Conservation (phyloP, 176 grass and related monocot genomes). For the Pharus latifolius region DNA sequence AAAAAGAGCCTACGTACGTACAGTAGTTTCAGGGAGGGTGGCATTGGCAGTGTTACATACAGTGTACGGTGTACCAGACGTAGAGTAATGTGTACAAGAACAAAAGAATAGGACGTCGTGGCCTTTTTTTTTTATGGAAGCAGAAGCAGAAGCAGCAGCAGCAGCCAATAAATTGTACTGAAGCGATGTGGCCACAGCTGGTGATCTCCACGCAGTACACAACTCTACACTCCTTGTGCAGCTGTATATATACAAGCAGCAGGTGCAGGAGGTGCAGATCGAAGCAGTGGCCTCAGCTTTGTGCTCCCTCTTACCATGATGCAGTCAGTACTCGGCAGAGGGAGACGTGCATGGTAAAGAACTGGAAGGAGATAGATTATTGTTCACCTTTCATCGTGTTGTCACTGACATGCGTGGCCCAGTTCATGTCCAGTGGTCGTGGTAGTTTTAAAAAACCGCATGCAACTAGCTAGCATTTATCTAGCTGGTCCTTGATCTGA, state of each 20-base stretch:
- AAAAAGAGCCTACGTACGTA: no score
- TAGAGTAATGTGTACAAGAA: background rate
- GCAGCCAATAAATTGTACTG: background rate
- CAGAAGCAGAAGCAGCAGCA: background rate
- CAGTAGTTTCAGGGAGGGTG: background rate
- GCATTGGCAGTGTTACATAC: background rate
- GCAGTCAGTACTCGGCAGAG: background rate
- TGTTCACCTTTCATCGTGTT: no score
- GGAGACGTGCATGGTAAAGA: background rate
- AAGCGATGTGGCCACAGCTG: background rate
- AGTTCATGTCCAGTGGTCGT: no score
- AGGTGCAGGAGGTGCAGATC: background rate
- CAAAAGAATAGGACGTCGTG: background rate
- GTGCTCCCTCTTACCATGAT: background rate
- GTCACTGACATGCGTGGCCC: no score
- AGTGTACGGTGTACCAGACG: slow-evolving; percentile 4
- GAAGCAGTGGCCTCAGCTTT: background rate
- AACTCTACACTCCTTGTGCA: background rate
- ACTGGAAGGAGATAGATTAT: no score
- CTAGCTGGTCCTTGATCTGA: no score
- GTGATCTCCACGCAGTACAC: background rate
- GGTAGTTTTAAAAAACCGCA: no score
- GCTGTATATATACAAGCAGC: background rate
- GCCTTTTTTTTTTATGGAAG: background rate
- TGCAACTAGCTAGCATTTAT: no score